Percentiles rank a stretch among this genome's conserved stretches.
These are phyloP conservation scores for Coix lacrymajobi DNA, from an alignment of 176 grass and related monocot species.

Conservation along the genomic window DNA sequence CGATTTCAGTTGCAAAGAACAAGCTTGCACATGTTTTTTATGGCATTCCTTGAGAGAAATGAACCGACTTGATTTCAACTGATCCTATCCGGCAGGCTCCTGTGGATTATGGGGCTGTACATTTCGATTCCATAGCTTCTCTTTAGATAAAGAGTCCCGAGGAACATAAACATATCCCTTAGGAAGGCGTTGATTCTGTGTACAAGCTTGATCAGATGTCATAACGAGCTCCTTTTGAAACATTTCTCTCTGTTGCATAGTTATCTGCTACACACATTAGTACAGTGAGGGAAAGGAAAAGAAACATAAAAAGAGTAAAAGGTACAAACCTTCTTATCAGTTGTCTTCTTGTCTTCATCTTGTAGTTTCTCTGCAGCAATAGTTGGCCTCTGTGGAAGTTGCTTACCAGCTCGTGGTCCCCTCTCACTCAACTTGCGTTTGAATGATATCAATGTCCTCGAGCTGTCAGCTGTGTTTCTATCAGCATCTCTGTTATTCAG, in stretches of 20 bases:
- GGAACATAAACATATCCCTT: conserved; percentile 93
- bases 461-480: conserved; percentile 72
- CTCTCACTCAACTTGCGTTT: conserved; percentile 79
- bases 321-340: conserved; percentile 53
- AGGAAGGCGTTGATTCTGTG: conserved; percentile 87
- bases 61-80: conserved; percentile 30
- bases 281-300: conserved; percentile 2
- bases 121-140: conserved; percentile 49
- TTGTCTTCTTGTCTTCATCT: conserved; percentile 64
- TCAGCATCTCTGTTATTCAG: conserved; percentile 63
- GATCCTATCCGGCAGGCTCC: conserved; percentile 78
- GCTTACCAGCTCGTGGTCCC: conserved; percentile 71
- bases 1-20: conserved; percentile 17
- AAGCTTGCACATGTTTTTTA: conserved; percentile 13
- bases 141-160: conserved; percentile 87
- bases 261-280: conserved; percentile 21
- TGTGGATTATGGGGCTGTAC: conserved; percentile 50
- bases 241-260: conserved; percentile 55
- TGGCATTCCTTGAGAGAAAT: conserved; percentile 24
- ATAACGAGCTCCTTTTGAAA: conserved; percentile 87
- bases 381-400: conserved; percentile 51
- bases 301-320: conserved; percentile 18
- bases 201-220: conserved; percentile 91
- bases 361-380: conserved; percentile 44
- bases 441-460: conserved; percentile 66